Percentiles rank a stretch among this genome's conserved stretches.
Evolutionary conservation across 768 basidiomycete genomes (phyloP).

Genomic region (Candolleomyces aberdarensis): DNA sequence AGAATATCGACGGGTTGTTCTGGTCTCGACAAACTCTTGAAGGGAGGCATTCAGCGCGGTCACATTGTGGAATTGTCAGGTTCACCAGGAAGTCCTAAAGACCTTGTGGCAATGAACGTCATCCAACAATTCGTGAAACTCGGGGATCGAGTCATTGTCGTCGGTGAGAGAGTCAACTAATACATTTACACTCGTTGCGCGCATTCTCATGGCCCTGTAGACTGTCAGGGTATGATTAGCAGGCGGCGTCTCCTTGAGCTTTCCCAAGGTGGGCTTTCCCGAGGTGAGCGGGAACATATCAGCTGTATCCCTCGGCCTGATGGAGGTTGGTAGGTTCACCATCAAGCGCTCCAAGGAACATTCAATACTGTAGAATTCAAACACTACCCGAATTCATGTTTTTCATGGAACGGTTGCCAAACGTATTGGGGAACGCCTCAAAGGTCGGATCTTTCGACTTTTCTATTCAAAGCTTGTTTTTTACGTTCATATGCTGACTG

Average conservation of each 20-base stretch:
- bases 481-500: not conserved
- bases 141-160: slow-evolving; percentile 54
- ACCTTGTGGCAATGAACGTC: slow-evolving; percentile 49
- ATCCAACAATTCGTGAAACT: slow-evolving; percentile 44
- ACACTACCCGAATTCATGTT: slow-evolving; percentile 52
- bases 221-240: slow-evolving; percentile 43
- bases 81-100: slow-evolving; percentile 70
- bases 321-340: not conserved
- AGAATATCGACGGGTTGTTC: slow-evolving; percentile 41
- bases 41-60: slow-evolving; percentile 60
- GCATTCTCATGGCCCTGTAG: slow-evolving; percentile 27
- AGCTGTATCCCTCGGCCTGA: slow-evolving; percentile 8
- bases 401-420: slow-evolving; percentile 53
- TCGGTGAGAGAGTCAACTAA: slow-evolving; percentile 43
- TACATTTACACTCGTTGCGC: not conserved
- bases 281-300: slow-evolving; percentile 21
- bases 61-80: slow-evolving; percentile 73
- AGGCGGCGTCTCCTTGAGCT: slow-evolving; percentile 25
- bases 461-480: not conserved
- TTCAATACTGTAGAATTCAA: slow-evolving; percentile 33
- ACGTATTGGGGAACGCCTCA: slow-evolving; percentile 40
- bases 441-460: slow-evolving; percentile 34
- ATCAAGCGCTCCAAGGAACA: no score
- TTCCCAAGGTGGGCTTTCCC: slow-evolving; percentile 22
- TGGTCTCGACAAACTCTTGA: slow-evolving; percentile 56